Evolutionary conservation across 805 yeast species (phyloP).

Genomic region (Yarrowia phangngaensis): DNA sequence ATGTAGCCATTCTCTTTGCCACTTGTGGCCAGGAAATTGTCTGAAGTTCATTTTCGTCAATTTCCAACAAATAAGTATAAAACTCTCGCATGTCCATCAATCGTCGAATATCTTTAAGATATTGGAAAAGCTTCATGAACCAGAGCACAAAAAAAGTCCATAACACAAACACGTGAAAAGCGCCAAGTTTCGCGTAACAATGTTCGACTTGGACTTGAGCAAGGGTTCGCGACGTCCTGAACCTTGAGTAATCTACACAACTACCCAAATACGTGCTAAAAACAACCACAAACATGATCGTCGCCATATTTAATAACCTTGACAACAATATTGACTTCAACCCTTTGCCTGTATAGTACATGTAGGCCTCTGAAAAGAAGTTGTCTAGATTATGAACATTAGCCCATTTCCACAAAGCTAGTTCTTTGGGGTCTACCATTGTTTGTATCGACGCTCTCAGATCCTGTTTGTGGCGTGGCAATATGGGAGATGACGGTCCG

Average conservation of each 20-base stretch:
- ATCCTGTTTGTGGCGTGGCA: constrained; percentile 16
- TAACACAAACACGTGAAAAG: constrained; percentile 54
- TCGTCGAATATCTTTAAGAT: constrained; percentile 59
- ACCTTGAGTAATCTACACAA: constrained; percentile 67
- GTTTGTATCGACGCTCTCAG: constrained; percentile 14
- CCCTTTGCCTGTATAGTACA: constrained; percentile 83
- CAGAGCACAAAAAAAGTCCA: constrained; percentile 54
- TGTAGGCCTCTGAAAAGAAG: constrained; percentile 76
- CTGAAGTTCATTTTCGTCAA: constrained; percentile 78
- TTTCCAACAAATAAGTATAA: constrained; percentile 64
- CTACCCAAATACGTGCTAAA: constrained; percentile 74
- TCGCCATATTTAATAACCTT: constrained; percentile 61
- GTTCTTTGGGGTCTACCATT: constrained; percentile 18
- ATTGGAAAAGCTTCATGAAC: constrained; percentile 42
- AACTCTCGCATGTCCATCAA: constrained; percentile 73
- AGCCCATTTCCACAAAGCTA: constrained; percentile 95
- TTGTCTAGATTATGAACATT: constrained; percentile 88
- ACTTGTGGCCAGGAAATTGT: constrained; percentile 91
- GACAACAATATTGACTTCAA: constrained; percentile 69
- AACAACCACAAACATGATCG: constrained; percentile 72
- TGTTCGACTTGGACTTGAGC: constrained; percentile 46
- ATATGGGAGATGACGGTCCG: too few species aligned
- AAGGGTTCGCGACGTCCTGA: constrained; percentile 34
- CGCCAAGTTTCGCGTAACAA: constrained; percentile 49
- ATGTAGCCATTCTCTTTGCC: constrained; percentile 65